phyloP scores from a whole-genome alignment of 441 rosid species.

The Erodium texanum region DNA sequence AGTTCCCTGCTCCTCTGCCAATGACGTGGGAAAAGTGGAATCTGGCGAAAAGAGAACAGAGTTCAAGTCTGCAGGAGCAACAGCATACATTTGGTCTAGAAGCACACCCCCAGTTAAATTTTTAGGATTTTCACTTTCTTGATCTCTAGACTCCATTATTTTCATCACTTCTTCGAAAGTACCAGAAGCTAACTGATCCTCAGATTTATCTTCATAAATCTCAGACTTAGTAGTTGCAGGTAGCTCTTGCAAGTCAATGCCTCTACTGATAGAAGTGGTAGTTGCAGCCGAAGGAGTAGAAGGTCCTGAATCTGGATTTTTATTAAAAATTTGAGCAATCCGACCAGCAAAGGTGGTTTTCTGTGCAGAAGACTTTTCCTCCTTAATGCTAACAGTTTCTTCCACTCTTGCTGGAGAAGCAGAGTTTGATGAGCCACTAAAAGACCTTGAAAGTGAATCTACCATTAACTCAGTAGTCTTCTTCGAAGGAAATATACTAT shows the following conservation, averaged over 20 bases:
- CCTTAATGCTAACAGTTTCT: slow-evolving; percentile 40
- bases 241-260: slow-evolving; percentile 37
- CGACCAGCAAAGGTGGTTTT: slow-evolving; percentile 53
- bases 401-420: slow-evolving; percentile 41
- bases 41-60: slow-evolving; percentile 56
- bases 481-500: slow-evolving; percentile 25
- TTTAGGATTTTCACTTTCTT: slow-evolving; percentile 50
- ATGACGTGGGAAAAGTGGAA: slow-evolving; percentile 46
- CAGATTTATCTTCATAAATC: slow-evolving; percentile 32
- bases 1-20: slow-evolving; percentile 66
- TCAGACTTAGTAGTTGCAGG: slow-evolving; percentile 36
- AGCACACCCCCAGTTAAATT: slow-evolving; percentile 79
- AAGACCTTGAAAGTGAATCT: slow-evolving; percentile 34
- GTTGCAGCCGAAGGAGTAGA: slow-evolving; percentile 12
- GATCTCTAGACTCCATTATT: slow-evolving; percentile 55
- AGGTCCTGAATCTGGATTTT: slow-evolving; percentile 36
- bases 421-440: slow-evolving; percentile 28
- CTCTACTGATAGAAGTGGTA: slow-evolving; percentile 13
- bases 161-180: slow-evolving; percentile 59
- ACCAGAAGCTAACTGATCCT: slow-evolving; percentile 40
- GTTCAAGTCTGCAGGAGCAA: slow-evolving; percentile 59
- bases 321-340: slow-evolving; percentile 74
- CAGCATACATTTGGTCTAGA: slow-evolving; percentile 57
- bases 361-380: slow-evolving; percentile 40
- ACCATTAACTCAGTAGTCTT: slow-evolving; percentile 27